Conservation (phyloP, 768 basidiomycete species). For the Serendipita indica region DNA sequence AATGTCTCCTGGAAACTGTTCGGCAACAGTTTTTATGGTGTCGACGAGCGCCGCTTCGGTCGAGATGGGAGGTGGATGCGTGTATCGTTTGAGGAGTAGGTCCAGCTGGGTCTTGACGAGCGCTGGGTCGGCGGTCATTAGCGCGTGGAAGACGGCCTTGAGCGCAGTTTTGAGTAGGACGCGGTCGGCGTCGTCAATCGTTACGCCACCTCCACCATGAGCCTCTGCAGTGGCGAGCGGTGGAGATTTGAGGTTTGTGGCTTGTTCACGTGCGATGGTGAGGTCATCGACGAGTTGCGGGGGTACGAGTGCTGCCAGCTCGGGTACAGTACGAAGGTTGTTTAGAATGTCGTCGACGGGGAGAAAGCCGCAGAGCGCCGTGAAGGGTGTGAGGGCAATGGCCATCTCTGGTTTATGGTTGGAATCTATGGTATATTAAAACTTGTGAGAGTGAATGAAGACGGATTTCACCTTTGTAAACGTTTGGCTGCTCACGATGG, state of each 20-base stretch:
- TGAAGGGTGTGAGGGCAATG: constrained; percentile 83
- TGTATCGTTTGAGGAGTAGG: constrained; percentile 48
- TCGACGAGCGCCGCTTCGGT: constrained; percentile 35
- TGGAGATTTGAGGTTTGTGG: constrained; percentile 12
- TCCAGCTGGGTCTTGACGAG: constrained; percentile 40
- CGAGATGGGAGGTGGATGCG: constrained; percentile 11
- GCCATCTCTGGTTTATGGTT: constrained; percentile 99
- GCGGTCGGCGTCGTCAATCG: constrained; percentile 31
- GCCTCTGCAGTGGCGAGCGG: too few relatives aligned
- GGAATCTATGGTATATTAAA: constrained; percentile 35
- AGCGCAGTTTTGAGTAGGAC: constrained; percentile 41
- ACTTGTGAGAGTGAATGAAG: not conserved
- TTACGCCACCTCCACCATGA: too few relatives aligned
- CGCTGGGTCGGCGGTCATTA: constrained; percentile 64
- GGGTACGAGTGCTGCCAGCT: constrained; percentile 61
- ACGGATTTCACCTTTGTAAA: constrained; percentile 69
- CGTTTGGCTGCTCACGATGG: constrained; percentile 51
- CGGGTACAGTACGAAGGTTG: constrained; percentile 54
- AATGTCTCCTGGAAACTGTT: constrained; percentile 81
- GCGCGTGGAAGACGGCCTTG: constrained; percentile 59
- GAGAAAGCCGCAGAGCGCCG: constrained; percentile 83
- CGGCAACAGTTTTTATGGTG: constrained; percentile 39
- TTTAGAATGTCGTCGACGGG: constrained; percentile 59
- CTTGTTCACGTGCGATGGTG: constrained; percentile 22
- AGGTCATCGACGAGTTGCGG: constrained; percentile 35